Conservation (phyloP, 176 grass and related monocot genomes). For the Aegilops umbellulata region DNA sequence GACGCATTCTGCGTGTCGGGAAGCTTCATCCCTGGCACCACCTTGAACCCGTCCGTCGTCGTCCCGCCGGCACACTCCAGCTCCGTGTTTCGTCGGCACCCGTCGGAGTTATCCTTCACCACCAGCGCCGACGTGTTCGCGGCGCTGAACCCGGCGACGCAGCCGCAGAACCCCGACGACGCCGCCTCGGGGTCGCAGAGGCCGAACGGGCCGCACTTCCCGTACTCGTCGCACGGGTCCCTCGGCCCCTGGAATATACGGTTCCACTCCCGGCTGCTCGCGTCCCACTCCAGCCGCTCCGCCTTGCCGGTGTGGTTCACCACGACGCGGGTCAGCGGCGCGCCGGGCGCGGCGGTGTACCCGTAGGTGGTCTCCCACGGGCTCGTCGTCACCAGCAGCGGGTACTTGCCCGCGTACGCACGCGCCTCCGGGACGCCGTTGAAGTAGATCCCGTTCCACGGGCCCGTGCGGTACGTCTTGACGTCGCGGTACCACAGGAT, state of each 20-base stretch:
- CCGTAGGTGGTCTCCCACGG: constrained; percentile 21
- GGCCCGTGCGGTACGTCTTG: background rate
- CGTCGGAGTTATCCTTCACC: background rate
- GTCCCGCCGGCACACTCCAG: background rate
- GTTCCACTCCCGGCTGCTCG: background rate
- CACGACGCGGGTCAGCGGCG: constrained; percentile 19
- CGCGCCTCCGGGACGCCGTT: constrained; percentile 37
- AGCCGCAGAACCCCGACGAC: constrained; percentile 27
- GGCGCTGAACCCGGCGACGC: constrained; percentile 31
- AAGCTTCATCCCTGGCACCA: constrained; percentile 43
- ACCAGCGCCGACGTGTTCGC: background rate
- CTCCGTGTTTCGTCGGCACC: constrained; percentile 29
- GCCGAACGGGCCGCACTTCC: constrained; percentile 41
- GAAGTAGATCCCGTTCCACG: constrained; percentile 34
- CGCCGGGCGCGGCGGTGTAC: background rate
- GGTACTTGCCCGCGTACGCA: background rate
- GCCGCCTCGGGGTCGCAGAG: constrained; percentile 32
- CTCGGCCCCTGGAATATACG: background rate
- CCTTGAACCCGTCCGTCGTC: constrained; percentile 30
- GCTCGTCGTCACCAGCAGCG: background rate
- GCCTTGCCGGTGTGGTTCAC: constrained; percentile 6
- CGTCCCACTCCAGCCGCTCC: constrained; percentile 32
- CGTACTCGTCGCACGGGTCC: constrained; percentile 25
- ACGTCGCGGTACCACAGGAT: background rate
- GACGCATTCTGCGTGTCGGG: constrained; percentile 22